Conservation (phyloP, 805 yeast genomes). For the Huiozyma naganishii region DNA sequence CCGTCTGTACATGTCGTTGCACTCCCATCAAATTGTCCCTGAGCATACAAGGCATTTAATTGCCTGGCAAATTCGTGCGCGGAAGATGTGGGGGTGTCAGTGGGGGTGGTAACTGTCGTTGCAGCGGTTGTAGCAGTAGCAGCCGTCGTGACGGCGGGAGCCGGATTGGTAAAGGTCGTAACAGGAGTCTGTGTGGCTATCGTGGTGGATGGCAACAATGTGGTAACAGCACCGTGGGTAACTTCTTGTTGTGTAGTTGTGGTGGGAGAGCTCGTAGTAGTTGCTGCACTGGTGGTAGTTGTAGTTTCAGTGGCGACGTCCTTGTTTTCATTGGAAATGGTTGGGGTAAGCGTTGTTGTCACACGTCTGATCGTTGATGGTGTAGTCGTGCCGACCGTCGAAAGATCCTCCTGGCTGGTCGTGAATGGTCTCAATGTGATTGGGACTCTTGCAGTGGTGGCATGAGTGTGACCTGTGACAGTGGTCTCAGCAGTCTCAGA, state of each 20-base stretch:
- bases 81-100: conserved; percentile 19
- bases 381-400: neutral
- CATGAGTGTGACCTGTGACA: neutral
- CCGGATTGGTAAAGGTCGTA: neutral
- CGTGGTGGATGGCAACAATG: neutral
- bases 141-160: conserved; percentile 2
- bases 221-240: too few relatives aligned
- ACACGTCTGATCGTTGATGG: conserved; percentile 1
- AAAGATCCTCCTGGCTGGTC: conserved; percentile 5
- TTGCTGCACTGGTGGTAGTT: neutral
- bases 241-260: too few relatives aligned
- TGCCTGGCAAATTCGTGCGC: conserved; percentile 36
- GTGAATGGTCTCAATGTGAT: conserved; percentile 3
- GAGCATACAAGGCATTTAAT: conserved; percentile 34
- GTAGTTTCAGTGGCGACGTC: conserved; percentile 4
- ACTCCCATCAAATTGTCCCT: conserved; percentile 36
- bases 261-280: neutral
- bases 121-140: conserved; percentile 5
- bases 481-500: too few relatives aligned
- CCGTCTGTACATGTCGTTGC: conserved; percentile 37
- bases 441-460: conserved; percentile 2
- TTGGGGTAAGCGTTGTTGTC: conserved; percentile 5
- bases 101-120: neutral
- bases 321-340: conserved; percentile 1
- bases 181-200: neutral